These are phyloP conservation scores for Gardenia jasminoides DNA, from an alignment of 257 asterid genomes.

Conservation along the genomic window DNA sequence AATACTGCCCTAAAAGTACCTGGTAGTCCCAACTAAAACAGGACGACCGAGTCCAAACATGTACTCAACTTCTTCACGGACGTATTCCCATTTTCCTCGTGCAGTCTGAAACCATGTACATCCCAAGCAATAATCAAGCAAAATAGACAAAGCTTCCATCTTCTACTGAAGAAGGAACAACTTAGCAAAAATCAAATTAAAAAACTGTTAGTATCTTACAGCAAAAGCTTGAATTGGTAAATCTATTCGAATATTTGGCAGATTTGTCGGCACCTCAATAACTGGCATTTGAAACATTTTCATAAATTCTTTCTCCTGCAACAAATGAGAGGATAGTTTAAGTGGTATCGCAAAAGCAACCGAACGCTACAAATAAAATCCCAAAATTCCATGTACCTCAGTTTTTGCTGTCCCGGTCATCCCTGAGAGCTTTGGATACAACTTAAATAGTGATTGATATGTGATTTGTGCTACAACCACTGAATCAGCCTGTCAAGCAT, in stretches of 20 bases:
- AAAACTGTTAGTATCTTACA: slow-evolving; percentile 42
- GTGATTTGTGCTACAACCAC: slow-evolving; percentile 99
- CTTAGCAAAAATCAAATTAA: not conserved
- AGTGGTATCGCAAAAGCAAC: not conserved
- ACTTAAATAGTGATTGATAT: slow-evolving; percentile 90
- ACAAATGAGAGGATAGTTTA: slow-evolving; percentile 2
- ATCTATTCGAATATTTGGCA: slow-evolving; percentile 82
- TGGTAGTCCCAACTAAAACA: slow-evolving; percentile 93
- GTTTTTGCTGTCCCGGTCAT: slow-evolving; percentile 99
- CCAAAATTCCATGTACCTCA: slow-evolving; percentile 43
- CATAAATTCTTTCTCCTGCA: slow-evolving; percentile 91
- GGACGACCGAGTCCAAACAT: slow-evolving; percentile 93
- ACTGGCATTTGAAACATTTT: slow-evolving; percentile 92
- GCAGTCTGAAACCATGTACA: slow-evolving; percentile 59
- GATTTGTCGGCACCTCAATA: slow-evolving; percentile 92
- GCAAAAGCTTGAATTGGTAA: slow-evolving; percentile 93
- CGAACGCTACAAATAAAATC: not conserved
- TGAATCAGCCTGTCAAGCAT: slow-evolving; percentile 72
- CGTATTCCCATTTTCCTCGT: slow-evolving; percentile 89
- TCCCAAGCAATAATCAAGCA: slow-evolving; percentile 24
- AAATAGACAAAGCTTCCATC: not conserved
- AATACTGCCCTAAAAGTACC: slow-evolving; percentile 47
- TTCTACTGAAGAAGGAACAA: not conserved
- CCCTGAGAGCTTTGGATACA: slow-evolving; percentile 95
- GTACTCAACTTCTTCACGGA: slow-evolving; percentile 73